Base-by-base conservation (phyloP, 179 eudicot genomes). In the Patellifolia procumbens region DNA sequence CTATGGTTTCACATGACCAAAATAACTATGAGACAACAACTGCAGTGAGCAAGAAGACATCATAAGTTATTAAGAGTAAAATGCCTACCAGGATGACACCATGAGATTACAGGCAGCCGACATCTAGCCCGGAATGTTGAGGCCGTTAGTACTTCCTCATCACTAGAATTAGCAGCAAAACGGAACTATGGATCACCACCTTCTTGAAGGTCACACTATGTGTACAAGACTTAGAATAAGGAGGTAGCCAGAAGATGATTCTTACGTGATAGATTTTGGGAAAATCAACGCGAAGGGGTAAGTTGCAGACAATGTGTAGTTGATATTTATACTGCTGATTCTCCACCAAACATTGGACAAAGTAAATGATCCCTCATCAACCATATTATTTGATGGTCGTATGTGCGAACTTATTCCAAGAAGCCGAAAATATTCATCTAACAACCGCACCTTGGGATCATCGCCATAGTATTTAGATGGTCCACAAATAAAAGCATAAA, bases 231-330 rank as follows among this genome's bases (percentile, higher is more conserved):
- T 72, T 59, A 31, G 26, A 43, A 26, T 22, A 75, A 68, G 69
- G 15, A 77, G 60, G 65, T 22, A 56, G 70, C 22, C 55, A 76
- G 62, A 52, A 0, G 45, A 79, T 61, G n/a, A 70, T 58, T 29
- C 89, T 83, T 83, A 96, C 99, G 91, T 86, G 72, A 93, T 91
- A 72, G 86, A 86, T 80, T 88, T 93, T 34, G 99, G 99, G 74
- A 96, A 84, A 68, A 96, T 86, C 87, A 96, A 86, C 19, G 99
- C 97, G 73, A 96, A 96, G 16, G 99, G 99, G 84, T 96, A 96
- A 82, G 94, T 93, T 48, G 94, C 83, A 79, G 86, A 91, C 80
- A 90, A 80, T 45, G 91, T 74, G 85, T 96, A 91, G 68, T 83
- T 83, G 74, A 83, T 86, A 86, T 96, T 96, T 60, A 86, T 84